Base-by-base conservation (phyloP, 2,329 filamentous ascomycete species). In the Colletotrichum sp. region DNA sequence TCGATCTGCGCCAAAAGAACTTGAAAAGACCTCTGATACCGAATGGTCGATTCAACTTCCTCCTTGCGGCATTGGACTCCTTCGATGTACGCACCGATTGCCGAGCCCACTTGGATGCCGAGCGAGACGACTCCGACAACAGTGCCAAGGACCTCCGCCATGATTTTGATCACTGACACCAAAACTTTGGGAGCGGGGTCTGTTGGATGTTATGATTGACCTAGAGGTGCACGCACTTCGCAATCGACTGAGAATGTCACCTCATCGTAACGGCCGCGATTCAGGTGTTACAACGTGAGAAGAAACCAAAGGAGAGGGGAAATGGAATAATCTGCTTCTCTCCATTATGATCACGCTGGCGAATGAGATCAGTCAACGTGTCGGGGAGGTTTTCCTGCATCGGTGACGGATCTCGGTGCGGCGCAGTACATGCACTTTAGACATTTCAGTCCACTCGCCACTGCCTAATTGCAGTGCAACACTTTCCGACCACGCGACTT, bases 21-120 rank as follows among this genome's bases (percentile, higher is more conserved):
- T 36, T 68, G 30, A 21, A 39, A 9, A 0, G 66, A 59, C 2
- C 3, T 59, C n/a, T 3, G 52, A n/a, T n/a, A 18, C 24, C 30
- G 48, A n/a, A 18, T n/a, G 14, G 21, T 36, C 4, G 66, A 36
- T 30, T 68, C 48, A 7, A 68, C 26, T 10, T 60, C 66, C 2
- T 68, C 48, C 2, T 70, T 26, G 21, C 57, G 68, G 28, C 68
- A 59, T 4, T 70, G 34, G n/a, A 63, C 28, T 13, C 68, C 68
- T n/a, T 63, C 57, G 18, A 70, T n/a, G 3, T 70, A 70, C 0
- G 26, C n/a, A 14, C 30, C 6, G 34, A 70, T 16, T 2, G 55
- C 18, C 30, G 34, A 61, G n/a, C 34, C n/a, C 4, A 70, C 34
- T 9, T 70, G 68, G 18, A 70, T 18, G 4, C 57, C 68, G 18